Conservation (phyloP, 148 eudicot species). For the Chenopodium quinoa region DNA sequence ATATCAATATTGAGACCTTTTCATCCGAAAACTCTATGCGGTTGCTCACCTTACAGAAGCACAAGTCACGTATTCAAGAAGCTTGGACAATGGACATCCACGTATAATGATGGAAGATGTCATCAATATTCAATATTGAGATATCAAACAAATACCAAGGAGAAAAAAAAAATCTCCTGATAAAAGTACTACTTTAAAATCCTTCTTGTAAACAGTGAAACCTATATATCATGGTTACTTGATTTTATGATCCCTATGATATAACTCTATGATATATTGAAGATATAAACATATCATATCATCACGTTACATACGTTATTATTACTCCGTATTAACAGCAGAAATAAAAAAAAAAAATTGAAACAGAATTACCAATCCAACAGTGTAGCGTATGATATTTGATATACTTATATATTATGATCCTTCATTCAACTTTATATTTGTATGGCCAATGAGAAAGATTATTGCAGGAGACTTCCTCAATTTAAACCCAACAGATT, state of each 20-base stretch:
- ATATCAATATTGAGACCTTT: too few species aligned
- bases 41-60: too few species aligned
- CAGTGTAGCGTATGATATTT: background rate
- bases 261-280: too few species aligned
- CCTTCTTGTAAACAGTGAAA: background rate
- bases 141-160: background rate
- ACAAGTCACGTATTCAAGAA: background rate
- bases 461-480: background rate
- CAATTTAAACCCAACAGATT: background rate
- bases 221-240: background rate
- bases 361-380: background rate
- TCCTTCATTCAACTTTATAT: background rate
- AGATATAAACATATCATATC: too few species aligned
- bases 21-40: too few species aligned
- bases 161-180: background rate
- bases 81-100: background rate
- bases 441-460: background rate
- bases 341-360: too few species aligned
- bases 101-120: background rate
- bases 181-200: background rate
- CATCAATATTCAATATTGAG: background rate
- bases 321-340: too few species aligned
- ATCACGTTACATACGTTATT: too few species aligned
- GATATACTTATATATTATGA: background rate
- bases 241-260: background rate